Conservation (phyloP, 1,284 basidiomycete genomes). For the Sporisorium graminicola region DNA sequence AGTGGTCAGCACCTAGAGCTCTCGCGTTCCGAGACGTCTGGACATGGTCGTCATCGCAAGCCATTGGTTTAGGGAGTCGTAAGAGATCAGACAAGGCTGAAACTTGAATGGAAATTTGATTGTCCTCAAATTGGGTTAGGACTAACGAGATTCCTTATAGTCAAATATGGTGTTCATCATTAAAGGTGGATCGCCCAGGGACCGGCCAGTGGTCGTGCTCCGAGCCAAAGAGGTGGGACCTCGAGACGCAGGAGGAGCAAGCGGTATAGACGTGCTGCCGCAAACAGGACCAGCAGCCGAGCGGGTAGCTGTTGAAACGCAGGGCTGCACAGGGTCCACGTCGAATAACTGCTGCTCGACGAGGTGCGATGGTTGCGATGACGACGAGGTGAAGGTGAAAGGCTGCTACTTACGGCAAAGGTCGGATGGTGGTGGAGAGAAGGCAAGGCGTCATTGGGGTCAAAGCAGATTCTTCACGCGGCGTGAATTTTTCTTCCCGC, state of each 20-base stretch:
- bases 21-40: neutral
- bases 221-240: no score
- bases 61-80: neutral
- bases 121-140: conserved; percentile 48
- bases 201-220: no score
- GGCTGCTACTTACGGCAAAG: conserved; percentile 11
- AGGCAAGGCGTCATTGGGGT: neutral
- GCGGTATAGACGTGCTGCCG: no score
- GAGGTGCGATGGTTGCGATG: neutral
- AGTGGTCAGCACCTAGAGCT: neutral
- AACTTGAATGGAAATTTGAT: conserved; percentile 57
- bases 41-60: conserved; percentile 1
- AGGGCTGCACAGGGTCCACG: no score
- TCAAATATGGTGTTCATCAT: conserved; percentile 53
- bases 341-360: neutral
- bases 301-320: no score
- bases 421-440: conserved; percentile 23
- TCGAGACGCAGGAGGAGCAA: no score
- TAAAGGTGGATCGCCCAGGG: no score
- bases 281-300: no score
- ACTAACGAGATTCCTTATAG: conserved; percentile 58
- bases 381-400: neutral
- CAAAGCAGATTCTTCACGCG: neutral
- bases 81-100: conserved; percentile 52
- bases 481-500: neutral